These are phyloP conservation scores for Neoarthrinium moseri DNA, from an alignment of 2,329 filamentous ascomycete species.

Conservation along the genomic window DNA sequence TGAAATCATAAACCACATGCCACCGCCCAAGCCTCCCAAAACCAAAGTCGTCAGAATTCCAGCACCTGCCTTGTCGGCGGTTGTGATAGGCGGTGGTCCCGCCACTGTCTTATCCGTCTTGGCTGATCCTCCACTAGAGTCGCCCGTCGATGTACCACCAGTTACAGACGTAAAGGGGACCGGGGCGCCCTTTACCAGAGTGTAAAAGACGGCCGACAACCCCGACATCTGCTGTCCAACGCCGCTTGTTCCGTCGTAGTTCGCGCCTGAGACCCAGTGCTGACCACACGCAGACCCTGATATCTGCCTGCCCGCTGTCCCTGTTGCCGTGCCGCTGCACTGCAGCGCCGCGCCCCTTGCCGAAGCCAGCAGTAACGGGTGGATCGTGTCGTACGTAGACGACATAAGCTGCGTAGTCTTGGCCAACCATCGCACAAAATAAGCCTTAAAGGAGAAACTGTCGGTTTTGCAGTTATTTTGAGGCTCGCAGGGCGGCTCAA, in stretches of 20 bases:
- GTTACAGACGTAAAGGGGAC: slow-evolving; percentile 2
- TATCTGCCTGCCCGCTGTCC: slow-evolving; percentile 22
- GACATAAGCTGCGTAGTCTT: slow-evolving; percentile 34
- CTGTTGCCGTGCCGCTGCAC: slow-evolving; percentile 24
- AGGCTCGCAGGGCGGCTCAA: slow-evolving; percentile 51
- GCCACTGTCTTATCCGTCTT: slow-evolving; percentile 23
- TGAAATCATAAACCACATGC: neutral
- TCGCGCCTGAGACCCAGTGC: slow-evolving; percentile 37
- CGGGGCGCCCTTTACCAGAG: slow-evolving; percentile 26
- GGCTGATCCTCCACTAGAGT: slow-evolving; percentile 41
- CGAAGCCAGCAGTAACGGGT: slow-evolving; percentile 32
- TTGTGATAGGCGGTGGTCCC: slow-evolving; percentile 27
- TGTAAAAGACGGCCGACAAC: slow-evolving; percentile 39
- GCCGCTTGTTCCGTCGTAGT: slow-evolving; percentile 41
- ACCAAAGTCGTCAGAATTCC: slow-evolving; percentile 36
- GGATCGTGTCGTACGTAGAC: slow-evolving; percentile 30
- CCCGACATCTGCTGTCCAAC: slow-evolving; percentile 47
- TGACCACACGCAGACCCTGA: slow-evolving; percentile 42
- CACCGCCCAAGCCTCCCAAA: slow-evolving; percentile 15
- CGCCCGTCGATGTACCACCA: slow-evolving; percentile 38
- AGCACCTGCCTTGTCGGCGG: slow-evolving; percentile 39
- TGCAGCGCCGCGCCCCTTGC: slow-evolving; percentile 35
- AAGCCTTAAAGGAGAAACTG: slow-evolving; percentile 55
- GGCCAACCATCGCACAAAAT: slow-evolving; percentile 48
- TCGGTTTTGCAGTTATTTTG: slow-evolving; percentile 47